Conservation (phyloP, 352 stramenopile genomes). For the Pythium folliculosum region DNA sequence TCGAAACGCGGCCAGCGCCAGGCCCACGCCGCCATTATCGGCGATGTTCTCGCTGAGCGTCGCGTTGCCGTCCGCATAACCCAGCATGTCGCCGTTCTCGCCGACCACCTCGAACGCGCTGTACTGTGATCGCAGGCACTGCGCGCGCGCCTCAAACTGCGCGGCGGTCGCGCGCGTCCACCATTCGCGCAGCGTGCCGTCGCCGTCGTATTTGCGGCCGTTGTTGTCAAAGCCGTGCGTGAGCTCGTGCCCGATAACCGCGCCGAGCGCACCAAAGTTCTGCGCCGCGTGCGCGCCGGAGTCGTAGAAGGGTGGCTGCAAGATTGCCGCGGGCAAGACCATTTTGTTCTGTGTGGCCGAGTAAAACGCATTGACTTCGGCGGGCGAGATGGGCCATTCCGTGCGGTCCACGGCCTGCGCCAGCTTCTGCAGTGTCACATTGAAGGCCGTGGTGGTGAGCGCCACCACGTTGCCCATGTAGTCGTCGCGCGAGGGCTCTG, state of each 20-base stretch:
- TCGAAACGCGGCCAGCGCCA: constrained; percentile 61
- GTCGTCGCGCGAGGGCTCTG: constrained; percentile 29
- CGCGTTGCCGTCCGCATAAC: constrained; percentile 55
- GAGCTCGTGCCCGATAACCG: constrained; percentile 93
- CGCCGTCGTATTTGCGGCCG: constrained; percentile 79
- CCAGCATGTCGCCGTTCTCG: constrained; percentile 35
- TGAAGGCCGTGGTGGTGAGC: constrained; percentile 33
- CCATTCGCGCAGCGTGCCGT: constrained; percentile 91
- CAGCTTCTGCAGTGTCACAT: constrained; percentile 35
- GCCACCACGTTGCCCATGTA: constrained; percentile 59
- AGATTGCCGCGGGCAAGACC: constrained; percentile 92
- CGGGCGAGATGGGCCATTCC: constrained; percentile 87
- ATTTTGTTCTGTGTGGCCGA: constrained; percentile 79
- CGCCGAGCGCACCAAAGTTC: constrained; percentile 91
- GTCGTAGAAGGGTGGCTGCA: constrained; percentile 93
- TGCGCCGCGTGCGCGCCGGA: constrained; percentile 70
- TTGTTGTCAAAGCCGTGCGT: constrained; percentile 94
- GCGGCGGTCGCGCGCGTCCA: constrained; percentile 79
- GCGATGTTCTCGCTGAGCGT: constrained; percentile 81
- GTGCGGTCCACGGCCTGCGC: constrained; percentile 49
- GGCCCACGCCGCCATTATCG: constrained; percentile 62
- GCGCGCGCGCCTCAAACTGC: constrained; percentile 64
- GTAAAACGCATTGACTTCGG: constrained; percentile 90
- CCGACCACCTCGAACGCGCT: constrained; percentile 37
- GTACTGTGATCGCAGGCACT: constrained; percentile 65